Base-by-base conservation (phyloP, 108 stramenopile species). In the Stephanodiscus triporus region DNA sequence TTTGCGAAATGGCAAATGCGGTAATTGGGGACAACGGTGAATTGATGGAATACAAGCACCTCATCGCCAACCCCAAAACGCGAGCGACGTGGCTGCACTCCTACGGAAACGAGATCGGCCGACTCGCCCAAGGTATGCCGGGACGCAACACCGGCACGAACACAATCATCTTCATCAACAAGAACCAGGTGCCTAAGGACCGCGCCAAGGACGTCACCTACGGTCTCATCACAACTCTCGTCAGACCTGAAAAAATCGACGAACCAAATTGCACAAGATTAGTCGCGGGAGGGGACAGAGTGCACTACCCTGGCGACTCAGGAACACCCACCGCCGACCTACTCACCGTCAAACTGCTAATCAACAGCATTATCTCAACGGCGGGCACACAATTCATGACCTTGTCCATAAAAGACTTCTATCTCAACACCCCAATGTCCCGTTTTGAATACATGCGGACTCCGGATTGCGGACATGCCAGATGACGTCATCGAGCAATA, bases 351-450 rank as follows among this genome's bases (percentile, higher is more conserved):
- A 87, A 87, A 55, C 16, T 78, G 0, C 51, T 78, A 0, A 11
- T 87, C 72, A 87, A 87, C 76, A 84, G 80, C 42, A 55, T 75
- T 63, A 53, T 84, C 50, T 76, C 73, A 51, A 83, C 68, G 1
- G 50, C 55, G 0, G 53, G 34, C 1, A 84, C 84, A 27, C 53
- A 47, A 23, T 77, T 67, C 69, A 58, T 79, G 56, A 77, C 70
- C n/a, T 14, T 67, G 9, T 80, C 81, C 40, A 19, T 87, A 48
- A 84, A 82, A 50, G 65, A 84, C 84, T 84, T n/a, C 47, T 84
- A 82, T 69, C 68, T 84, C 0, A 43, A 51, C 62, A 77, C 83
- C n/a, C 61, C 62, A 2, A 55, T 84, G 63, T 55, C 56, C 9
- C 19, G 51, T 0, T 62, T 13, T 34, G 80, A 86, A 45, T 83